A percentile compares a stretch with the other conserved stretches of the same genome.
phyloP scores from a whole-genome alignment of 257 asterid species.

The Nicotiana noctiflora region DNA sequence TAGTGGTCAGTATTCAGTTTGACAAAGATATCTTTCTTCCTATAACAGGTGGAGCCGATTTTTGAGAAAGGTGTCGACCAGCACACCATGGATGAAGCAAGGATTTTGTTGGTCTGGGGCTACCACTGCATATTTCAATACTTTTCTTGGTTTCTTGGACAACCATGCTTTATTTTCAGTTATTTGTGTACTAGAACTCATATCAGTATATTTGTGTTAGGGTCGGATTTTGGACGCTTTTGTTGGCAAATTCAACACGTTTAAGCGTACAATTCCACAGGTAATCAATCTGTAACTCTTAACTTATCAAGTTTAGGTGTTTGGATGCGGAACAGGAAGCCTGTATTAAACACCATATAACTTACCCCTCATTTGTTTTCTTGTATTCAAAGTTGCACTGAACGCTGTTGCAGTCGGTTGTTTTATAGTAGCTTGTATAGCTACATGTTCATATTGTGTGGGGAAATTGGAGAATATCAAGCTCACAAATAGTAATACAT shows the following conservation, averaged over 20 bases:
- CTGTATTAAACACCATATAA: background rate
- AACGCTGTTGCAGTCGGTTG: background rate
- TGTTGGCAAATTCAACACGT: slow-evolving; percentile 95
- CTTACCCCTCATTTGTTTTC: background rate
- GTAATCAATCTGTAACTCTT: slow-evolving; percentile 26
- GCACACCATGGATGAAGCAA: slow-evolving; percentile 94
- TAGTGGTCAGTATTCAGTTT: slow-evolving; percentile 6
- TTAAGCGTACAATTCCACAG: slow-evolving; percentile 97
- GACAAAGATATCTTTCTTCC: background rate
- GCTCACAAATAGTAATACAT: background rate
- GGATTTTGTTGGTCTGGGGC: slow-evolving; percentile 67
- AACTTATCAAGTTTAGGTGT: slow-evolving; percentile 7
- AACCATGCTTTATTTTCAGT: background rate
- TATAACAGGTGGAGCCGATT: slow-evolving; percentile 82
- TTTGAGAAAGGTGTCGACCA: slow-evolving; percentile 96
- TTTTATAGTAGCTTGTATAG: background rate
- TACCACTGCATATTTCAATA: slow-evolving; percentile 2
- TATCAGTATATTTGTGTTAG: slow-evolving; percentile 30
- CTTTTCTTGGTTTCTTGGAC: background rate
- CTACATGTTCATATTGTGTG: background rate
- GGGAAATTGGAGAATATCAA: background rate
- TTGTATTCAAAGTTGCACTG: background rate
- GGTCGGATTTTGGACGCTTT: slow-evolving; percentile 99
- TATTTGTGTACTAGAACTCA: slow-evolving; percentile 7
- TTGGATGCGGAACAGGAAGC: background rate